Conservation (phyloP, 2,329 filamentous ascomycete genomes). For the Simplicillium sp. region DNA sequence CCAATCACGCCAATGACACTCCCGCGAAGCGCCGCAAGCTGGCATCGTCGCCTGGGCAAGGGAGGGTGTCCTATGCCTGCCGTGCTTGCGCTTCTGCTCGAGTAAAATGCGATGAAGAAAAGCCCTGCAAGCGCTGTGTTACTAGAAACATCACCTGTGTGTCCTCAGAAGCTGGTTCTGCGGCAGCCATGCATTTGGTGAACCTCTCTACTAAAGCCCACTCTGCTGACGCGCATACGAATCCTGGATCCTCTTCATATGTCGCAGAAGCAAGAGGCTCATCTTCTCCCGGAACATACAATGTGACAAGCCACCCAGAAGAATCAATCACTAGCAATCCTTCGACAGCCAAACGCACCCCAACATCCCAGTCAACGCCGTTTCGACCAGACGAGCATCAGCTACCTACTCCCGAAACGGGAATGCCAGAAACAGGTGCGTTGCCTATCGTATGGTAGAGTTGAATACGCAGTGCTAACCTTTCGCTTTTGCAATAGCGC, state of each 20-base stretch:
- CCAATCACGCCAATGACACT: slow-evolving; percentile 40
- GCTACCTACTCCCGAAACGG: slow-evolving; percentile 22
- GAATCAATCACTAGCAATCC: not conserved
- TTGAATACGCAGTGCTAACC: slow-evolving; percentile 1
- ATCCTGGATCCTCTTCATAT: not conserved
- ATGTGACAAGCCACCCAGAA: not conserved
- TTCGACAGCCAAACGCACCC: slow-evolving; percentile 14
- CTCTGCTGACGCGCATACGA: not conserved
- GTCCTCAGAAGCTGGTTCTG: slow-evolving; percentile 24
- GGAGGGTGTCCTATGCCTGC: slow-evolving; percentile 44
- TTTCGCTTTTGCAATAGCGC: not conserved
- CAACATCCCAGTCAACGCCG: slow-evolving; percentile 13
- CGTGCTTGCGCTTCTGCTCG: slow-evolving; percentile 39
- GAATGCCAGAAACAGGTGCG: not conserved
- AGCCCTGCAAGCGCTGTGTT: slow-evolving; percentile 42
- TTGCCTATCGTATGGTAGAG: too few species aligned
- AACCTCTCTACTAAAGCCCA: slow-evolving; percentile 30
- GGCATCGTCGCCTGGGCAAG: slow-evolving; percentile 31
- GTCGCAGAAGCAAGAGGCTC: not conserved
- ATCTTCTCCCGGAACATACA: slow-evolving; percentile 6
- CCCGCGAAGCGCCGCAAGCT: slow-evolving; percentile 37
- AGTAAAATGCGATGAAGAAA: slow-evolving; percentile 45
- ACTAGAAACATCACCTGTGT: slow-evolving; percentile 36
- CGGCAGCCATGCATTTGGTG: slow-evolving; percentile 31
- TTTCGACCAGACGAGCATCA: slow-evolving; percentile 23